These are phyloP conservation scores for Ceratocystiopsis brevicomis DNA, from an alignment of 2,329 filamentous ascomycete species.

Conservation along the genomic window DNA sequence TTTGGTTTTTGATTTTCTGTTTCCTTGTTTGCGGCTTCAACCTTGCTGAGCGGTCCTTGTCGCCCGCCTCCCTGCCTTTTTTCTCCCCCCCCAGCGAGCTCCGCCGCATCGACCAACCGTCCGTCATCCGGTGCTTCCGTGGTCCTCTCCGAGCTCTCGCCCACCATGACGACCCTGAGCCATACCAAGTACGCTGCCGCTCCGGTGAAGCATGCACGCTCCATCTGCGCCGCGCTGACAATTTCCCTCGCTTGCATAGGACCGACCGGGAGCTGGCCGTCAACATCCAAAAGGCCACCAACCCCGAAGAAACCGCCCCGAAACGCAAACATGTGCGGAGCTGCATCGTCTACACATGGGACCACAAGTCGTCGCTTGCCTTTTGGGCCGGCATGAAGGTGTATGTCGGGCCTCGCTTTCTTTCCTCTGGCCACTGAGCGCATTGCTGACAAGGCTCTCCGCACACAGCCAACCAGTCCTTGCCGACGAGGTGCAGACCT, in stretches of 20 bases:
- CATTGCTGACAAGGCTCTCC: background rate
- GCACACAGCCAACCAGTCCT: conserved; percentile 70
- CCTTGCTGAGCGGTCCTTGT: too few species aligned
- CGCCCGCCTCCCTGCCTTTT: background rate
- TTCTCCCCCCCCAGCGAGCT: background rate
- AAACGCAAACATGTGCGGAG: conserved; percentile 89
- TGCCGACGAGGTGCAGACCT: conserved; percentile 95
- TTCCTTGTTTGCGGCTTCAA: too few species aligned
- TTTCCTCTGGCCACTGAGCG: background rate
- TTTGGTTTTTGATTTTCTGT: too few species aligned
- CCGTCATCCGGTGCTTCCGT: conserved; percentile 2
- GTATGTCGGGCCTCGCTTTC: conserved; percentile 21
- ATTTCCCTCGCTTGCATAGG: conserved; percentile 18
- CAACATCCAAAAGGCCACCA: conserved; percentile 54
- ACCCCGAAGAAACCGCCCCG: conserved; percentile 46
- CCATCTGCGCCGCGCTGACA: too few species aligned
- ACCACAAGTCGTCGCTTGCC: conserved; percentile 84
- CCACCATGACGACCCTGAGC: conserved; percentile 8
- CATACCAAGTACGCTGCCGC: conserved; percentile 1
- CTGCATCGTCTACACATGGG: conserved; percentile 98
- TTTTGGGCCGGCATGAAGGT: conserved; percentile 99
- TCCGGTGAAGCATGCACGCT: too few species aligned
- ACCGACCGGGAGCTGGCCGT: conserved; percentile 50
- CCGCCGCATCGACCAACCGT: background rate
- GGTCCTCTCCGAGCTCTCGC: background rate